Evolutionary conservation across 1,139 yeast species (phyloP), one percentile per base, ranked within the genome.

Genomic region (Diutina mesorugosa): DNA sequence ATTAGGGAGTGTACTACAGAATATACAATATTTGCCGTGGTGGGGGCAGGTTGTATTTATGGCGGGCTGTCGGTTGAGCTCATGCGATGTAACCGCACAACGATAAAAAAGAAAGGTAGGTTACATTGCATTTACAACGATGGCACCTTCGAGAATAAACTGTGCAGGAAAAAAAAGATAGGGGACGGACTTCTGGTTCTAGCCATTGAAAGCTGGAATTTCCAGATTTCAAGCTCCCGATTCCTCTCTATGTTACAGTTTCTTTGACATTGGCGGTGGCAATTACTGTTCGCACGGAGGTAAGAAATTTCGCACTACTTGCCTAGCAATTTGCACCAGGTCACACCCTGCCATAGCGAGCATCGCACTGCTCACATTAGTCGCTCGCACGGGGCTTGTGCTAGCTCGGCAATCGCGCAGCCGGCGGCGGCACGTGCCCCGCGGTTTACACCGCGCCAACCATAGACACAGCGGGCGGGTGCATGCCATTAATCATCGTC

Each of bases 401-500:
- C 35, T 32, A 8, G 35, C n/a, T 35, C 41, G n/a, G n/a, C 41
- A 10, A 35, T 35, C 41, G 10, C 41, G n/a, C 41, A 5, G 14
- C 10, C 41, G 41, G 41, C 6, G 14, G n/a, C n/a, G 41, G 41
- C 41, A 35, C 41, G 41, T 35, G 41, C 41, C 41, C 41, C 41
- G 41, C 41, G 41, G 14, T 35, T 35, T 35, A 35, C 41, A 12
- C 41, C 41, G 41, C 41, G 41, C 14, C 41, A 8, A 35, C 41
- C 41, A 32, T 32, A 10, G 35, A 4, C 3, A 1, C 1, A 9
- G 10, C 41, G 41, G 41, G 30, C 30, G 32, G 14, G 16, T 7
- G 21, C 6, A 50, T 50, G 53, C 45, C 32, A 38, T 67, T 83
- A 28, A 73, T 84, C 6, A 72, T 83, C 8, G 74, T 84, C 50